Evolutionary conservation across 495 filamentous ascomycete genomes (phyloP).

Genomic region (Parathielavia hyrcaniae): DNA sequence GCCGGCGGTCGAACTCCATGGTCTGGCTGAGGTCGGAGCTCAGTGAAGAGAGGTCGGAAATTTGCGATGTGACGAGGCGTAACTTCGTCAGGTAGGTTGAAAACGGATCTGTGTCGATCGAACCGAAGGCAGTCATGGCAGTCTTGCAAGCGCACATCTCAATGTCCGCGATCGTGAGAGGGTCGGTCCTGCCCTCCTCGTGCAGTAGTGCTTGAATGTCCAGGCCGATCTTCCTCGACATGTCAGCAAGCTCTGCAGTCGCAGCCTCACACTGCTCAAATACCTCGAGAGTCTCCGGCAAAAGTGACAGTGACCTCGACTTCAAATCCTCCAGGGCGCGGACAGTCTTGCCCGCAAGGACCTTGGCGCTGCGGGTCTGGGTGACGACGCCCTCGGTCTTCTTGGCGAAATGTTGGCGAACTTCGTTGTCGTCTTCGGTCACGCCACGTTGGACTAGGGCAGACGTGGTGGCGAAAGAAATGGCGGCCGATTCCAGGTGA

Average conservation of each 20-base stretch:
- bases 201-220: constrained; percentile 58
- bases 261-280: constrained; percentile 55
- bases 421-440: constrained; percentile 54
- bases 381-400: constrained; percentile 66
- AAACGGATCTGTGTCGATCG: constrained; percentile 56
- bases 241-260: constrained; percentile 59
- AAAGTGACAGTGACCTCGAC: constrained; percentile 67
- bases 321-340: constrained; percentile 73
- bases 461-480: constrained; percentile 57
- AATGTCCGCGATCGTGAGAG: constrained; percentile 60
- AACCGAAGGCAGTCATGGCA: constrained; percentile 43
- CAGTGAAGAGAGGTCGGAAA: constrained; percentile 67
- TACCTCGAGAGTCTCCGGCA: constrained; percentile 47
- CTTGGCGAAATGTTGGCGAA: constrained; percentile 59
- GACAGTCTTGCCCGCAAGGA: constrained; percentile 72
- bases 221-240: constrained; percentile 60
- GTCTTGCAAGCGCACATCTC: constrained; percentile 54
- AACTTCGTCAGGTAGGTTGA: constrained; percentile 62
- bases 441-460: constrained; percentile 60
- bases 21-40: constrained; percentile 72
- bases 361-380: constrained; percentile 75
- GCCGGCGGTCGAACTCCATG: constrained; percentile 71
- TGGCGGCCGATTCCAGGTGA: constrained; percentile 70
- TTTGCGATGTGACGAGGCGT: constrained; percentile 53
- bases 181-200: constrained; percentile 66